Evolutionary conservation across 352 stramenopile genomes (phyloP).

Genomic region (Pythium apleroticum): DNA sequence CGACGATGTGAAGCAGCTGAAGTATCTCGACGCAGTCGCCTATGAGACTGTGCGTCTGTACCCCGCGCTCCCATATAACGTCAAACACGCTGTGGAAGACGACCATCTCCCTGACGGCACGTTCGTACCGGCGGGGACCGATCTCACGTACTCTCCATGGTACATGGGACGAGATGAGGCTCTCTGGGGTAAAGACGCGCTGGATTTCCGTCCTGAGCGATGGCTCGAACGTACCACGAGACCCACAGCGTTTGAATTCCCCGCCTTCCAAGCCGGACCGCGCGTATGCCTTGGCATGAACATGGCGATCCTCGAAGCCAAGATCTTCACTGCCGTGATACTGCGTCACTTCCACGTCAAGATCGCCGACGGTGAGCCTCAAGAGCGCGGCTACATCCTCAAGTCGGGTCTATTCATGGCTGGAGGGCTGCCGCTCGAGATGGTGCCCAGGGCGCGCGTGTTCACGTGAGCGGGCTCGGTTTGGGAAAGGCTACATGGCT

Average conservation of each 20-base stretch:
- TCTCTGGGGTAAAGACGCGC: conserved; percentile 51
- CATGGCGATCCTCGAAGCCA: conserved; percentile 67
- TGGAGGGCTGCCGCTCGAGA: conserved; percentile 43
- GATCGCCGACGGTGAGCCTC: conserved; percentile 37
- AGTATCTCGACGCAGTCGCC: conserved; percentile 69
- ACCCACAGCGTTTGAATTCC: conserved; percentile 67
- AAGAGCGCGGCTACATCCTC: conserved; percentile 51
- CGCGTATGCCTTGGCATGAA: conserved; percentile 73
- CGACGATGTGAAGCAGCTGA: conserved; percentile 56
- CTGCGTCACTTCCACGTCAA: conserved; percentile 44
- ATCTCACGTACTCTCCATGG: conserved; percentile 73
- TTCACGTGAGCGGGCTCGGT: conserved; percentile 16
- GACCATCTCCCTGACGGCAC: conserved; percentile 71
- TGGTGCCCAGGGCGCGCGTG: conserved; percentile 31
- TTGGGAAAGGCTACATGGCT: conserved; percentile 3
- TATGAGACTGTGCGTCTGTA: conserved; percentile 75
- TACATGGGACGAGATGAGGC: conserved; percentile 63
- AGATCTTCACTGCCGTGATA: conserved; percentile 56
- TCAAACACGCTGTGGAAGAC: conserved; percentile 62
- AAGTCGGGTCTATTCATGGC: conserved; percentile 60
- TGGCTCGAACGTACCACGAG: conserved; percentile 64
- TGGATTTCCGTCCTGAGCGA: conserved; percentile 61
- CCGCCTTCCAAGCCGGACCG: conserved; percentile 67
- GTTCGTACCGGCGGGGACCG: conserved; percentile 59
- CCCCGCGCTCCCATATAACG: conserved; percentile 72